Conservation (phyloP, 192 early-diverging fungal genomes). For the Fimicolochytrium jonesii region DNA sequence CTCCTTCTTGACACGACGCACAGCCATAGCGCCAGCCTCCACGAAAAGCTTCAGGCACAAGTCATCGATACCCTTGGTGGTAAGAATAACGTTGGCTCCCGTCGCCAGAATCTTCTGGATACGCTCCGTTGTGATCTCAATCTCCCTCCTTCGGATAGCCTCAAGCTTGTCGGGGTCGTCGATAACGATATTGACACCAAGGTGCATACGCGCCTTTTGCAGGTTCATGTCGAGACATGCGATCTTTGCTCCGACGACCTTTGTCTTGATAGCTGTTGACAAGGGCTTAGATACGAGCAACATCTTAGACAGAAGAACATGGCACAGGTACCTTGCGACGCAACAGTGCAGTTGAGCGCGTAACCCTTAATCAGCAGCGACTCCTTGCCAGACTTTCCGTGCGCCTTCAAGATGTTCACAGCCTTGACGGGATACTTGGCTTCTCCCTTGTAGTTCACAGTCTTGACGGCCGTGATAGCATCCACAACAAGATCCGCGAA, state of each 20-base stretch:
- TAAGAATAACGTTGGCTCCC: conserved; percentile 95
- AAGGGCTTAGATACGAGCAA: not conserved
- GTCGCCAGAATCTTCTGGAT: conserved; percentile 92
- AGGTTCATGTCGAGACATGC: conserved; percentile 98
- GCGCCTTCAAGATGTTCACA: conserved; percentile 96
- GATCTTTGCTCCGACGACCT: conserved; percentile 85
- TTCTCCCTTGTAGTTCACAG: conserved; percentile 75
- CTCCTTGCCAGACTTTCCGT: conserved; percentile 89
- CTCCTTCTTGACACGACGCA: conserved; percentile 93
- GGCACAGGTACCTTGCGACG: conserved; percentile 80
- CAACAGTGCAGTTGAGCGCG: conserved; percentile 96
- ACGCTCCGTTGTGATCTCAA: conserved; percentile 92
- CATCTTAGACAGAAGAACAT: not conserved
- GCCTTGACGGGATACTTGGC: conserved; percentile 93
- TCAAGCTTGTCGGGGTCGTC: conserved; percentile 98
- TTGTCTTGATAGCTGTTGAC: conserved; percentile 76
- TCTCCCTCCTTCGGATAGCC: conserved; percentile 90
- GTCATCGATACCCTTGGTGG: conserved; percentile 99
- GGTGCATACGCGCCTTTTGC: conserved; percentile 95
- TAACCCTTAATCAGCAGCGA: conserved; percentile 88
- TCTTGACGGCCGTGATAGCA: conserved; percentile 89
- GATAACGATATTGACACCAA: conserved; percentile 97
- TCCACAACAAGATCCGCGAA: conserved; percentile 95
- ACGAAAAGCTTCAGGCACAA: conserved; percentile 97
- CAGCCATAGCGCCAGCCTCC: conserved; percentile 96